Evolutionary conservation across 2,329 filamentous ascomycete species (phyloP).

Genomic region (Xylaria sp.): DNA sequence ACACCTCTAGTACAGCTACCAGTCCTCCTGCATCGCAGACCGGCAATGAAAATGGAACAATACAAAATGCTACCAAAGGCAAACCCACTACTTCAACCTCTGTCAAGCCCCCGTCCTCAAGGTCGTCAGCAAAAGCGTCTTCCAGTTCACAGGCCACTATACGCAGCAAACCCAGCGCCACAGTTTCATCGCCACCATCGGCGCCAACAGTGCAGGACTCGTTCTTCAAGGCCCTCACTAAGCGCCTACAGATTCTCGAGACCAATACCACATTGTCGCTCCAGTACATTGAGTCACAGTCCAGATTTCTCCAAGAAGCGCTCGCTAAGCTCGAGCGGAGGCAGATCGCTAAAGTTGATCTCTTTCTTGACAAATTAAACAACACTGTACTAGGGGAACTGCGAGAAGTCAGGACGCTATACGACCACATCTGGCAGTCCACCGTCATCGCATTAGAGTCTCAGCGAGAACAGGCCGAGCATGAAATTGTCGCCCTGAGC

Average conservation of each 20-base stretch:
- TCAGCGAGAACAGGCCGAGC: conserved; percentile 82
- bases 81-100: conserved; percentile 38
- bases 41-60: conserved; percentile 26
- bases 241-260: conserved; percentile 88
- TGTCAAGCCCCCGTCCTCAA: conserved; percentile 39
- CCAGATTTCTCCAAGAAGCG: conserved; percentile 84
- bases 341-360: conserved; percentile 81
- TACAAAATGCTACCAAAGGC: conserved; percentile 29
- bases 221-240: conserved; percentile 96
- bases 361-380: conserved; percentile 86
- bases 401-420: conserved; percentile 78
- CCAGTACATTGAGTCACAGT: conserved; percentile 97
- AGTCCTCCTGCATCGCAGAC: conserved; percentile 29
- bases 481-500: conserved; percentile 82
- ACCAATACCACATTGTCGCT: conserved; percentile 90
- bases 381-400: conserved; percentile 83
- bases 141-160: conserved; percentile 36
- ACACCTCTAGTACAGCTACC: conserved; percentile 17
- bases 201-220: conserved; percentile 92
- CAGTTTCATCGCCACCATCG: conserved; percentile 53
- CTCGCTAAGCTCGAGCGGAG: conserved; percentile 86
- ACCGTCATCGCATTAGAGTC: conserved; percentile 90
- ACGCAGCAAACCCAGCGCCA: conserved; percentile 48
- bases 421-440: conserved; percentile 96
- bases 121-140: conserved; percentile 25